These are phyloP conservation scores for Pueraria montana DNA, from an alignment of 306 rosid species.

Conservation along the genomic window DNA sequence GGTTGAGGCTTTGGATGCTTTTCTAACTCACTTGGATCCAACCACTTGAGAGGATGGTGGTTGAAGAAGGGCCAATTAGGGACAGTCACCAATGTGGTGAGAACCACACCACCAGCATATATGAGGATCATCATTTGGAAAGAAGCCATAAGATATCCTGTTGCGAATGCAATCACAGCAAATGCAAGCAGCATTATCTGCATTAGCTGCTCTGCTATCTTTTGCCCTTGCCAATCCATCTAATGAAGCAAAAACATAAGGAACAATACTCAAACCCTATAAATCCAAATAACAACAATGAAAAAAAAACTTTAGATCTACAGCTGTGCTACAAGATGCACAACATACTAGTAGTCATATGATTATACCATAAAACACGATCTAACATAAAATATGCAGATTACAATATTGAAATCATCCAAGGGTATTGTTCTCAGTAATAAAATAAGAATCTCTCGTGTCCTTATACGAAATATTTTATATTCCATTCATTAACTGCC, in stretches of 20 bases:
- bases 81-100: conserved; percentile 79
- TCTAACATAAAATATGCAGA: not conserved
- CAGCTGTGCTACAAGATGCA: not conserved
- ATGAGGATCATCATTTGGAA: conserved; percentile 80
- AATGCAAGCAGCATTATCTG: conserved; percentile 75
- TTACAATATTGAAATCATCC: conserved; percentile 13
- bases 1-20: conserved; percentile 83
- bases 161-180: conserved; percentile 67
- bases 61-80: conserved; percentile 92
- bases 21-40: conserved; percentile 77
- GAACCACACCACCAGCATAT: conserved; percentile 82
- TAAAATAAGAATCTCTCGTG: not conserved
- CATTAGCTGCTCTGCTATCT: conserved; percentile 91
- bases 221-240: conserved; percentile 99
- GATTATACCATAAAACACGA: conserved; percentile 4
- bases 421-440: not conserved
- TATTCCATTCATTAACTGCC: not conserved
- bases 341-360: not conserved
- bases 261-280: not conserved
- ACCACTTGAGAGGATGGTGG: conserved; percentile 81
- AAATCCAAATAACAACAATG: not conserved
- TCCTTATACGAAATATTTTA: not conserved
- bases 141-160: conserved; percentile 72
- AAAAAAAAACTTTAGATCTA: not conserved
- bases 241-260: conserved; percentile 22